Evolutionary conservation across 352 stramenopile genomes (phyloP).

Genomic region (Pythium apleroticum): DNA sequence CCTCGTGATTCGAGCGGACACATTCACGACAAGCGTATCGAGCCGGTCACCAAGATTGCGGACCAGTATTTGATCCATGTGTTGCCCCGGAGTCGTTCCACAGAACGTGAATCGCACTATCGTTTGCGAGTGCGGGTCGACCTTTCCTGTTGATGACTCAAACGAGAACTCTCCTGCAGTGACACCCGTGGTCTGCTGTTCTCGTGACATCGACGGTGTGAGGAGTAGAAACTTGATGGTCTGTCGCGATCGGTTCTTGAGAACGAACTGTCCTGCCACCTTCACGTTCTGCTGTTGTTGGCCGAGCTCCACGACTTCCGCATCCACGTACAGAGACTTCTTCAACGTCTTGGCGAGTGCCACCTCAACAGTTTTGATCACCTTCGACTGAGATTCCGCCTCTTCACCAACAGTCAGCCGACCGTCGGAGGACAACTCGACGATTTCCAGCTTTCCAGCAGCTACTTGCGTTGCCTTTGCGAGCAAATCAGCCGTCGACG

Average conservation of each 20-base stretch:
- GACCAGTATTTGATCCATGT: conserved; percentile 77
- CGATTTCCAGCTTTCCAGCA: conserved; percentile 64
- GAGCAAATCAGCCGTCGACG: conserved; percentile 60
- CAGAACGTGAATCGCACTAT: conserved; percentile 72
- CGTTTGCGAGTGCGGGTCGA: conserved; percentile 50
- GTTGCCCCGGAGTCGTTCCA: conserved; percentile 60
- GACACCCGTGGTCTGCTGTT: conserved; percentile 13
- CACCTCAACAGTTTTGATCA: conserved; percentile 45
- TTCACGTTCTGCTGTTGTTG: conserved; percentile 72
- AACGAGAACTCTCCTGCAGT: conserved; percentile 67
- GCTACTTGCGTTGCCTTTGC: conserved; percentile 51
- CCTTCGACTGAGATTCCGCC: not conserved
- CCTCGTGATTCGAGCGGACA: conserved; percentile 65
- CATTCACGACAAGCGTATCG: conserved; percentile 65
- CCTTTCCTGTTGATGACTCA: conserved; percentile 67
- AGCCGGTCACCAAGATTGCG: conserved; percentile 82
- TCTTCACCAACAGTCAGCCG: not conserved
- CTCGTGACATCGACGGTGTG: conserved; percentile 30
- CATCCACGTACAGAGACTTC: conserved; percentile 64
- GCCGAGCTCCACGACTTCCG: conserved; percentile 70
- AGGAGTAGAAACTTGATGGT: conserved; percentile 75
- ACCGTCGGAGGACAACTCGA: conserved; percentile 11
- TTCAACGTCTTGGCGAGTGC: conserved; percentile 69
- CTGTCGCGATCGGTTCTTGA: conserved; percentile 70
- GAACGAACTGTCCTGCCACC: conserved; percentile 55